phyloP scores from a whole-genome alignment of 306 rosid genomes.

The Abrus pulchellus region DNA sequence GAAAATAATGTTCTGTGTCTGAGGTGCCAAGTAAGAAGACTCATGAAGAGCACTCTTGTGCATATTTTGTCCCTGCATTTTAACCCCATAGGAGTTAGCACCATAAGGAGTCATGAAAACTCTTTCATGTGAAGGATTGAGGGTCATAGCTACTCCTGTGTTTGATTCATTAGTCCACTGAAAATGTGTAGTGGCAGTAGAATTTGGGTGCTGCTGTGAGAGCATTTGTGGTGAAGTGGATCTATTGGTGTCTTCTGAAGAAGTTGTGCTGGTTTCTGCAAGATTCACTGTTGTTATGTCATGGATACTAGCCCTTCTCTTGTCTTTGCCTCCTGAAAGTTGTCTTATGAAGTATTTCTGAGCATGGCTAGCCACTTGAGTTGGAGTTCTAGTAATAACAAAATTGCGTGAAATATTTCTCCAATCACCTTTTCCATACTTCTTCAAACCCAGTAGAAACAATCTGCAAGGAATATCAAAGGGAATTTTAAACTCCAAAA shows the following conservation, averaged over 20 bases:
- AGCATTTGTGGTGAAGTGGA: slow-evolving; percentile 61
- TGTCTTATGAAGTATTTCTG: slow-evolving; percentile 96
- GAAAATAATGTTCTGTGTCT: slow-evolving; percentile 70
- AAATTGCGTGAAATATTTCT: slow-evolving; percentile 88
- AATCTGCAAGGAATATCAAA: slow-evolving; percentile 58
- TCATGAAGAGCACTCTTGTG: slow-evolving; percentile 58
- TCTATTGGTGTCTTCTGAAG: slow-evolving; percentile 52
- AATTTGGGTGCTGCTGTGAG: slow-evolving; percentile 49
- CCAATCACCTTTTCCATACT: slow-evolving; percentile 97
- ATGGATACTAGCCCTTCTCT: slow-evolving; percentile 96
- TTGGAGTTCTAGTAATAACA: slow-evolving; percentile 84
- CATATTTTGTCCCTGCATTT: slow-evolving; percentile 64
- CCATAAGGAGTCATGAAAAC: slow-evolving; percentile 63
- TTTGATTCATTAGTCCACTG: slow-evolving; percentile 72
- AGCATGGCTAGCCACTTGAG: slow-evolving; percentile 98
- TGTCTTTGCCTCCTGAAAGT: slow-evolving; percentile 89
- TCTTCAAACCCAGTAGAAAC: slow-evolving; percentile 86
- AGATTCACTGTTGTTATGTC: slow-evolving; percentile 95
- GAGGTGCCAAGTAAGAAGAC: slow-evolving; percentile 70
- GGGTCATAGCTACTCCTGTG: slow-evolving; percentile 57
- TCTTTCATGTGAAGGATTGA: slow-evolving; percentile 59
- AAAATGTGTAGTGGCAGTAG: slow-evolving; percentile 54
- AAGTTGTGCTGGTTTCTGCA: slow-evolving; percentile 58
- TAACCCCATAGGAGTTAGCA: slow-evolving; percentile 62
- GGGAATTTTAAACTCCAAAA: slow-evolving; percentile 22